Evolutionary conservation across 2,329 filamentous ascomycete species (phyloP), one percentile per base, ranked within the genome.

Genomic region (Colletotrichum theobromicola): DNA sequence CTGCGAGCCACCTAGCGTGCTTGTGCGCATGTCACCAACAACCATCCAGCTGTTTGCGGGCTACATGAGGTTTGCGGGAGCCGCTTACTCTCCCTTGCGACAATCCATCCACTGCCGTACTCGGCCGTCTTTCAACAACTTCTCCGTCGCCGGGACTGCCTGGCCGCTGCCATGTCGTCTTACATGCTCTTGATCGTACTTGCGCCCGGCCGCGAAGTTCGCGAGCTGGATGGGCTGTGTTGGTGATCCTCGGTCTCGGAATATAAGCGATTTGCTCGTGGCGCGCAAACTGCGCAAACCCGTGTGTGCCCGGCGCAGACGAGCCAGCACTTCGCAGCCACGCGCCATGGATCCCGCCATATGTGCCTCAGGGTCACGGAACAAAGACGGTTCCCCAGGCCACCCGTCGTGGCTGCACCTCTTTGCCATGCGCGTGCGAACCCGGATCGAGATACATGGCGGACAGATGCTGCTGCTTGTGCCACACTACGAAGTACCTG

Each of bases 321-420:
- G 57, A 61, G 55, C 32, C 35, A 68, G 61, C 67, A 53, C 16
- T 46, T 34, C 70, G 32, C 71, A 60, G 50, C 67, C 67, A 74
- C 26, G 69, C 53, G 62, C 69, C 55, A 72, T 67, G 32, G 55
- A 55, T 62, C 13, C 34, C 53, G 42, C 67, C 67, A 55, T 30
- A 53, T 32, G 62, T 71, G 68, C 62, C 72, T 62, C 62, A 66
- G n/a, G 42, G 30, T 34, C n/a, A 63, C 68, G 61, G 42, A 64
- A 72, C 67, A 74, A 72, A 72, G 68, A 37, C 37, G 55, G 68
- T 72, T 35, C 46, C 68, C 72, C 53, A 65, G 71, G 30, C 50
- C 61, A 57, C 67, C 64, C 61, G 68, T 60, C 68, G 71, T 65
- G 35, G 61, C 67, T 74, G 32, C 26, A 50, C 35, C 53, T 50